Base-by-base conservation (phyloP, 345 rosid species). In the Kernera saxatilis region DNA sequence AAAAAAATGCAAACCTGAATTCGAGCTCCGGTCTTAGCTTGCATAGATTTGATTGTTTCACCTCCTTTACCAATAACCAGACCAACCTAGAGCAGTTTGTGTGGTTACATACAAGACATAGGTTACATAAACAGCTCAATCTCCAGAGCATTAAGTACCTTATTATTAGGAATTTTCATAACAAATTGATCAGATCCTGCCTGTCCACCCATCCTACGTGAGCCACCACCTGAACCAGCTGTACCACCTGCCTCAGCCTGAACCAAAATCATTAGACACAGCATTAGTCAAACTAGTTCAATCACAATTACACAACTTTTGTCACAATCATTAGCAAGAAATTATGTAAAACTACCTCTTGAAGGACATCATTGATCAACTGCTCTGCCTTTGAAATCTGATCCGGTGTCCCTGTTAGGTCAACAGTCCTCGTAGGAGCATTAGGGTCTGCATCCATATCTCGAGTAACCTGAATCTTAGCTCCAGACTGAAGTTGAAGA, bases 61-160 rank as follows among this genome's bases (percentile, higher is more conserved):
- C 99, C 99, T 58, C 99, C 98, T 88, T 95, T 95, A 63, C 99
- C 99, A 80, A 95, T 95, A 25, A 95, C 98, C 77, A 95, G 72
- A 74, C 99, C 99, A 82, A 95, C 99, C 99, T 95, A 87, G 72
- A 80, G 53, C 70, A 67, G 9, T 55, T 54, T 51, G 3, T 67
- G 32, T n/a, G 57, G 57, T 84, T 46, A 71, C 23, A 76, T 70
- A 61, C 50, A 29, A 79, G 55, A 44, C 39, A 8, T 26, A 63
- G 39, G n/a, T 45, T 36, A 45, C 48, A 63, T 17, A 41, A 58
- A 78, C 26, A 15, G 4, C 27, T 26, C 13, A 52, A 70, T 65
- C 45, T 17, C 56, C 69, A 39, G 43, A 30, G 40, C 43, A 32
- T 10, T 9, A n/a, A 49, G 17, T 80, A 92, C 99, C 97, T 90